phyloP scores from a whole-genome alignment of 2,329 filamentous ascomycete species.

The Tolypocladium tundrense region DNA sequence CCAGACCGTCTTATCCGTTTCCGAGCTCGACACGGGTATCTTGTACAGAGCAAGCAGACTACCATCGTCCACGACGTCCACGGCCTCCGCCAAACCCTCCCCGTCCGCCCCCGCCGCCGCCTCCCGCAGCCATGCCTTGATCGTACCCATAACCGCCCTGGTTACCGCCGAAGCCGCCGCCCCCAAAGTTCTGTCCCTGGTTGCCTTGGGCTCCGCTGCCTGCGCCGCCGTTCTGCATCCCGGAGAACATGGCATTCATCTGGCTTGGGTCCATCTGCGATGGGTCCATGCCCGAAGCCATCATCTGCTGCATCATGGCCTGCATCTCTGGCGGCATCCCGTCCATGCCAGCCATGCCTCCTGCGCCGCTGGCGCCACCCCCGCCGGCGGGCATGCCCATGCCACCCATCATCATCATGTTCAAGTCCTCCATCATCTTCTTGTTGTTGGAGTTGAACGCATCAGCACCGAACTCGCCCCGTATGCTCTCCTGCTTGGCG shows the following conservation, averaged over 20 bases:
- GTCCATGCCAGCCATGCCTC: slow-evolving; percentile 46
- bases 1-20: neutral
- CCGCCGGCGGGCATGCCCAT: slow-evolving; percentile 32
- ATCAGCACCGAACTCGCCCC: slow-evolving; percentile 63
- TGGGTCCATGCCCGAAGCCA: slow-evolving; percentile 53
- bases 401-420: slow-evolving; percentile 57
- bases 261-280: slow-evolving; percentile 53
- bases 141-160: slow-evolving; percentile 43
- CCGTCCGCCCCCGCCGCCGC: slow-evolving; percentile 20
- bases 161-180: slow-evolving; percentile 38
- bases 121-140: slow-evolving; percentile 32
- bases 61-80: slow-evolving; percentile 19
- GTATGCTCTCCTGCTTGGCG: slow-evolving; percentile 71
- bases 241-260: slow-evolving; percentile 49
- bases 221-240: slow-evolving; percentile 40
- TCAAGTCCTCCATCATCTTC: slow-evolving; percentile 67
- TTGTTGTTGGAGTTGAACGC: slow-evolving; percentile 55
- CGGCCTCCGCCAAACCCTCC: slow-evolving; percentile 16
- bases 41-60: neutral
- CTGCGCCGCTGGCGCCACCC: slow-evolving; percentile 15
- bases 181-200: slow-evolving; percentile 40
- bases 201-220: slow-evolving; percentile 34
- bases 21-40: neutral
- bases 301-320: slow-evolving; percentile 61
- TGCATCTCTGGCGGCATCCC: slow-evolving; percentile 59